Percentiles rank a stretch among this genome's conserved stretches.
Evolutionary conservation across 768 basidiomycete genomes (phyloP).

Genomic region (Suillus bovinus): DNA sequence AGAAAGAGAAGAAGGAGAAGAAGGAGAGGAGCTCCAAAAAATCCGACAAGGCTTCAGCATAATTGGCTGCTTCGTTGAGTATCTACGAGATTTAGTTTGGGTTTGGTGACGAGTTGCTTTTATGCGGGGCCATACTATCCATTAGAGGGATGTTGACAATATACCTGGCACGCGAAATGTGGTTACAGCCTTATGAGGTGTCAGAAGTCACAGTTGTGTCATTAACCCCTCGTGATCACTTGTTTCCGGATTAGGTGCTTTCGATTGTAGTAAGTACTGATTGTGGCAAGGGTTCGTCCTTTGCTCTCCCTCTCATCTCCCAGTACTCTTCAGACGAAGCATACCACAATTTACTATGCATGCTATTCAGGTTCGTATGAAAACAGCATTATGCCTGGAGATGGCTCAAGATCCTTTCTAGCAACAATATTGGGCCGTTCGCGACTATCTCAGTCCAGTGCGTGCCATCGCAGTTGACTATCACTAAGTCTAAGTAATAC

Average conservation of each 20-base stretch:
- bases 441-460: constrained; percentile 92
- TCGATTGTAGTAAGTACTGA: constrained; percentile 24
- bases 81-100: neutral
- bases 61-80: neutral
- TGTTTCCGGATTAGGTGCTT: constrained; percentile 32
- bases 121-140: neutral
- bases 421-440: constrained; percentile 92
- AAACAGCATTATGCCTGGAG: constrained; percentile 1
- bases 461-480: constrained; percentile 32
- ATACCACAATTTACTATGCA: constrained; percentile 37
- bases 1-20: constrained; percentile 33
- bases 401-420: constrained; percentile 29
- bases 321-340: constrained; percentile 10
- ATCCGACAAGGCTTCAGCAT: constrained; percentile 11
- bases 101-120: neutral
- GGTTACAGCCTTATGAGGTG: neutral
- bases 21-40: constrained; percentile 31
- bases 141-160: constrained; percentile 1
- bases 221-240: constrained; percentile 10
- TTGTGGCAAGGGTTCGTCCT: constrained; percentile 25
- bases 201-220: neutral
- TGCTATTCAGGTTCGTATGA: constrained; percentile 43
- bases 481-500: constrained; percentile 25
- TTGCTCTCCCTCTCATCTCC: constrained; percentile 21
- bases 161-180: neutral